phyloP scores from a whole-genome alignment of 768 basidiomycete species.

The Boletus rufocinnamomeus region DNA sequence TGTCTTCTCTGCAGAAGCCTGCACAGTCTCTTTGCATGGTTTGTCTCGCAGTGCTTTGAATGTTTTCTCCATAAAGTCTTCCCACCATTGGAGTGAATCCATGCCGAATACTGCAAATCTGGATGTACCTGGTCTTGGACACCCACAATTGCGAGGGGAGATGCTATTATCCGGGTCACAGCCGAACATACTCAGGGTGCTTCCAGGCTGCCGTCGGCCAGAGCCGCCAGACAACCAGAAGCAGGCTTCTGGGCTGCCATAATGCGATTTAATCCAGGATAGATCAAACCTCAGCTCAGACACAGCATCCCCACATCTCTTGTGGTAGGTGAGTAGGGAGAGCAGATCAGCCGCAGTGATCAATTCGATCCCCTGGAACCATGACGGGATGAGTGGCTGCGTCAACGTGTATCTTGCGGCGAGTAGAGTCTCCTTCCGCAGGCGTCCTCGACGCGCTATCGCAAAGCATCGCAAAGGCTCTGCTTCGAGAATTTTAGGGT shows the following conservation, averaged over 20 bases:
- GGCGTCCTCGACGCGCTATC: no score
- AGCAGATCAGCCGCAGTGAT: slow-evolving; percentile 30
- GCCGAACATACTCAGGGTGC: no score
- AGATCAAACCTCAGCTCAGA: neutral
- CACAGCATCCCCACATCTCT: slow-evolving; percentile 16
- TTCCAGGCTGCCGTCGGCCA: rapidly evolving
- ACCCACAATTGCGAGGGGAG: neutral
- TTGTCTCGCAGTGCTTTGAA: no score
- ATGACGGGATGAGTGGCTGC: no score
- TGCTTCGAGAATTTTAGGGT: neutral
- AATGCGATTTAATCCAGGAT: slow-evolving; percentile 16
- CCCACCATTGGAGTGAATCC: slow-evolving; percentile 19
- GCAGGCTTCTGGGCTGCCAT: slow-evolving; percentile 2
- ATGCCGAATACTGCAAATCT: neutral
- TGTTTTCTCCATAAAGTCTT: no score
- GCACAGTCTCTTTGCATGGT: no score
- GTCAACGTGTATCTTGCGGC: no score
- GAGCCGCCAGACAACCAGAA: slow-evolving; percentile 8
- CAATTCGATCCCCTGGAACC: slow-evolving; percentile 29
- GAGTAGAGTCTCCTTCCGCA: no score
- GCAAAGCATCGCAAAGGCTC: neutral
- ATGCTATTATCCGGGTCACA: no score
- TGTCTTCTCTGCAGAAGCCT: no score
- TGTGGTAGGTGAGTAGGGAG: slow-evolving; percentile 23
- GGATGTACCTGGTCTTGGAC: neutral